These are phyloP conservation scores for Penicillium thymicola DNA, from an alignment of 2,329 filamentous ascomycete species.

Conservation along the genomic window DNA sequence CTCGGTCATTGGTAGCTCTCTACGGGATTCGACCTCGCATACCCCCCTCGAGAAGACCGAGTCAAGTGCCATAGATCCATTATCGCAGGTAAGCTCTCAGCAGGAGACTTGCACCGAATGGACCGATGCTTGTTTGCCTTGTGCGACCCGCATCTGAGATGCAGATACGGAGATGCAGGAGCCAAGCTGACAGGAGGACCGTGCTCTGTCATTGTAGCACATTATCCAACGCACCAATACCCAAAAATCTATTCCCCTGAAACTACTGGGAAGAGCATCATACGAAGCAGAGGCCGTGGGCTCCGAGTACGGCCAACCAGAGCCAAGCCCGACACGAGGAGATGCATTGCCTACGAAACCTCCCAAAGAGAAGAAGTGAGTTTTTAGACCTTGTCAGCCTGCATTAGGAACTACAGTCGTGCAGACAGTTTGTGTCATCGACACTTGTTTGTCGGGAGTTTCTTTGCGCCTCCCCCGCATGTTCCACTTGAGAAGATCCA, in stretches of 20 bases:
- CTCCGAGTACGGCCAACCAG: constrained; percentile 32
- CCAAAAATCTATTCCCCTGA: constrained; percentile 53
- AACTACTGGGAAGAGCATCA: constrained; percentile 39
- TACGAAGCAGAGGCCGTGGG: constrained; percentile 42
- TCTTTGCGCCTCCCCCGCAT: background rate
- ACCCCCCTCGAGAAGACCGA: constrained; percentile 31
- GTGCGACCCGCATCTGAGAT: background rate
- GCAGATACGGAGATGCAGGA: constrained; percentile 4
- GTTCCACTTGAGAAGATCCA: background rate
- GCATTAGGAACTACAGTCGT: background rate
- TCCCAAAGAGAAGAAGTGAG: constrained; percentile 65
- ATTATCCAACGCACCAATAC: constrained; percentile 67
- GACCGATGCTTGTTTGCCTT: background rate
- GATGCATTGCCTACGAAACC: constrained; percentile 34
- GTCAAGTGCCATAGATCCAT: constrained; percentile 58
- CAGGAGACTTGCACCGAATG: background rate
- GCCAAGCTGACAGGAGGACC: constrained; percentile 4
- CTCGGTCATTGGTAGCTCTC: constrained; percentile 19
- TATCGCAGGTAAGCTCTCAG: constrained; percentile 57
- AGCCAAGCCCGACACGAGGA: constrained; percentile 29
- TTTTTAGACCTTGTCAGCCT: constrained; percentile 13
- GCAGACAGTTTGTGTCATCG: background rate
- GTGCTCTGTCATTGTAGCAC: constrained; percentile 44
- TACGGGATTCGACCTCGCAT: constrained; percentile 27
- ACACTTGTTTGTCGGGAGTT: background rate